Conservation (phyloP, 352 stramenopile species). For the Thraustochytrium sp. region DNA sequence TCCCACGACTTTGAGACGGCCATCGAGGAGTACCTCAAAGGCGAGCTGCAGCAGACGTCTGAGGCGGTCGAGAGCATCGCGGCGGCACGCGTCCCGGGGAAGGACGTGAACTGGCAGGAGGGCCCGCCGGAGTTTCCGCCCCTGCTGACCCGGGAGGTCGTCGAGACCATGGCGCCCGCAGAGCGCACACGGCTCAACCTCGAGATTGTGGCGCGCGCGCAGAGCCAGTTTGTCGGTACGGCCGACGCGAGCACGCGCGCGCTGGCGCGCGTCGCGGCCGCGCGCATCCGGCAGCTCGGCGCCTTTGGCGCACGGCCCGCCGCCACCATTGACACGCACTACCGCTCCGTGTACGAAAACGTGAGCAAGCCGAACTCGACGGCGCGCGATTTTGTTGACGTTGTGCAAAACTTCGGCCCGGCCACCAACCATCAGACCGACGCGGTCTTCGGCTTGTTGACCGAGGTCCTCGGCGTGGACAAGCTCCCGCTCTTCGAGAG, state of each 20-base stretch:
- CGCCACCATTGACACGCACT: background rate
- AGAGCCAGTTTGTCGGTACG: background rate
- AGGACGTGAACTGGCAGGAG: too few relatives aligned
- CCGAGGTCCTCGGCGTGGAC: background rate
- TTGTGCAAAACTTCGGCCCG: background rate
- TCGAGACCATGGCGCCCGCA: background rate
- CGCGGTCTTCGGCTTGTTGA: background rate
- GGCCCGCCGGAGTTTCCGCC: too few relatives aligned
- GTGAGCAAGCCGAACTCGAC: background rate
- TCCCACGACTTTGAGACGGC: background rate
- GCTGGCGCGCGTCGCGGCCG: background rate
- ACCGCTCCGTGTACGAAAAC: background rate
- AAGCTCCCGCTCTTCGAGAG: background rate
- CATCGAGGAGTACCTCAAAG: constrained; percentile 1
- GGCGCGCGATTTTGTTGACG: background rate
- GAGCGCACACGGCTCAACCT: background rate
- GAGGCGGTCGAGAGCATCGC: background rate
- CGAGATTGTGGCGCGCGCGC: background rate
- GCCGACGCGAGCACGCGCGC: background rate
- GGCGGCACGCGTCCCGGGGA: too few relatives aligned
- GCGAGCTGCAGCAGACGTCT: background rate
- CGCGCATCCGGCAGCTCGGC: background rate
- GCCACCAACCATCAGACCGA: background rate
- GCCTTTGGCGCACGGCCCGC: background rate
- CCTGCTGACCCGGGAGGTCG: background rate